A percentile compares a stretch with the other conserved stretches of the same genome.
Evolutionary conservation across 1,284 basidiomycete genomes (phyloP).

Genomic region (Naganishia liquefaciens): DNA sequence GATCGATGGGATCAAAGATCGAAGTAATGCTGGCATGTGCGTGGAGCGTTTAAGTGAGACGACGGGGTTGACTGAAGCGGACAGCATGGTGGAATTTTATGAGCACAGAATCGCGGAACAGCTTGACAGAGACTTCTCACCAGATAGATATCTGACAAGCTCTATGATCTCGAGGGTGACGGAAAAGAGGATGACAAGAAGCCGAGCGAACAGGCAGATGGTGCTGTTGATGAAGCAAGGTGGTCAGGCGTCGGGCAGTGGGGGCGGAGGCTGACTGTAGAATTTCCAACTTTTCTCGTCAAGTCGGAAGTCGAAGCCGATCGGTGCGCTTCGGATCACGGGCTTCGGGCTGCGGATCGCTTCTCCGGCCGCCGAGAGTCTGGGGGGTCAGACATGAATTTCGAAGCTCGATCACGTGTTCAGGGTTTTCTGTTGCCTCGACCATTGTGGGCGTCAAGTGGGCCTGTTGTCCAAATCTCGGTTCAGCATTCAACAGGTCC

Average conservation of each 20-base stretch:
- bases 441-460: not conserved
- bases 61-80: slow-evolving; percentile 10
- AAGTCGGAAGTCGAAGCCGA: not conserved
- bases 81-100: not conserved
- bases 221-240: not conserved
- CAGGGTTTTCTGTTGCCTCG: slow-evolving; percentile 5
- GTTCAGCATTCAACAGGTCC: too few relatives aligned
- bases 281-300: slow-evolving; percentile 15
- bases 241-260: not conserved
- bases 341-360: not conserved
- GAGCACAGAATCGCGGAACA: not conserved
- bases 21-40: slow-evolving; percentile 31
- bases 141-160: slow-evolving; percentile 26
- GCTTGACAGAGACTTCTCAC: not conserved
- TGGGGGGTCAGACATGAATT: not conserved
- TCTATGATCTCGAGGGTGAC: slow-evolving; percentile 1
- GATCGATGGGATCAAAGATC: slow-evolving; percentile 31
- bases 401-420: slow-evolving; percentile 16
- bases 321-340: not conserved
- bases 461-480: too few relatives aligned
- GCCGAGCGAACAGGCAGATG: not conserved
- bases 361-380: slow-evolving; percentile 1
- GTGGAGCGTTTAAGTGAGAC: slow-evolving; percentile 19
- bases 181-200: not conserved
- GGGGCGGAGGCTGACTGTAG: not conserved